Evolutionary conservation across 2,329 filamentous ascomycete species (phyloP), one percentile per base, ranked within the genome.

Genomic region (Acrodontium crateriforme): DNA sequence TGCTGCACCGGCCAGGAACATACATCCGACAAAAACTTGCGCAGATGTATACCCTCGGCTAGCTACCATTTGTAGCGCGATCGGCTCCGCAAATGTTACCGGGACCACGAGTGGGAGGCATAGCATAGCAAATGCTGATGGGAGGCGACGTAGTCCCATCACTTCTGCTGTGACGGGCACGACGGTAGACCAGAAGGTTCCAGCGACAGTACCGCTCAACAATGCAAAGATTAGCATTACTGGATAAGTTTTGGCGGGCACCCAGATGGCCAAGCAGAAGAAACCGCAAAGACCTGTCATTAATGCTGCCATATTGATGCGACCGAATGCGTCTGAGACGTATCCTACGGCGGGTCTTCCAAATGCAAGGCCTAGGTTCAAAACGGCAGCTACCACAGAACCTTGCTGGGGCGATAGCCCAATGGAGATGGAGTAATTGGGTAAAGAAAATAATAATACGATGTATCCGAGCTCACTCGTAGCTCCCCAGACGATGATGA

Each of bases 11-110:
- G 49, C 62, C 9, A 72, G 43, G 42, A 71, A 74, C 62, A 71
- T 69, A 37, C 61, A 63, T 0, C 66, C 69, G 0, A 65, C 60
- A 41, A 71, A 74, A 2, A 74, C 36, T 39, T 74, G 69, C 2
- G 68, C 62, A 12, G 62, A 58, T 1, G 67, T 55, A 37, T 71
- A 74, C 2, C 44, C 45, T 6, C 27, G 34, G 3, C 36, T 20
- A 6, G 39, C 30, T 9, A 43, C 42, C 9, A 47, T 22, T 30
- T 41, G 25, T 25, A 47, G 28, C 3, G 44, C 44, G n/a, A 47
- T 43, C 5, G 33, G 29, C 27, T 47, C 44, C 4, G 39, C 42
- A 18, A 47, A 45, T 2, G 40, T 42, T 1, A 41, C 40, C 11
- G 44, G 44, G 13, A 45, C 26, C 8, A 40, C 39, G 9, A 47